These are phyloP conservation scores for Friedmanniomyces simplex DNA, from an alignment of 495 filamentous ascomycete genomes.

Conservation along the genomic window DNA sequence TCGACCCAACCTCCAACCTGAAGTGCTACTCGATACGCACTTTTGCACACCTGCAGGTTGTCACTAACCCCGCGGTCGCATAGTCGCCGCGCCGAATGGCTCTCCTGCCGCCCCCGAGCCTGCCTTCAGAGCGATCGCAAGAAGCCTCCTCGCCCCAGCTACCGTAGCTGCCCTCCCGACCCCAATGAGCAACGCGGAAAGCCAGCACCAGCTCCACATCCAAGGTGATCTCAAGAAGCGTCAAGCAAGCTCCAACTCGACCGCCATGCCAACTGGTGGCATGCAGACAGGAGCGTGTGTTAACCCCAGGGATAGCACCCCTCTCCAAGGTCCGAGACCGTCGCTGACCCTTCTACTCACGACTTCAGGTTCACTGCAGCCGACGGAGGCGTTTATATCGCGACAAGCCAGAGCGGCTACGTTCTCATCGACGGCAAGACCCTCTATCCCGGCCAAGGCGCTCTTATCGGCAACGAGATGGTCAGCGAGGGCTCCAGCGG, in stretches of 20 bases:
- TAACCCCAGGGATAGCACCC: too few species aligned
- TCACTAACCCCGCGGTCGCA: not conserved
- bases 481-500: not conserved
- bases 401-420: slow-evolving; percentile 10
- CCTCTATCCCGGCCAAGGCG: slow-evolving; percentile 1
- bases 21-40: too few species aligned
- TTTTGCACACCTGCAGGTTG: too few species aligned
- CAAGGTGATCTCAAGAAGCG: not conserved
- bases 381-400: slow-evolving; percentile 5
- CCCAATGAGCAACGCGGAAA: not conserved
- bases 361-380: slow-evolving; percentile 11
- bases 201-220: not conserved
- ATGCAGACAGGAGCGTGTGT: not conserved
- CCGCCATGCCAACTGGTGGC: not conserved
- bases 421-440: slow-evolving; percentile 9
- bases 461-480: slow-evolving; percentile 8
- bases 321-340: too few species aligned
- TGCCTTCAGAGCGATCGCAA: not conserved
- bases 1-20: not conserved
- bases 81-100: not conserved
- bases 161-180: not conserved
- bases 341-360: too few species aligned
- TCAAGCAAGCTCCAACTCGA: not conserved
- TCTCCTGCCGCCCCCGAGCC: not conserved
- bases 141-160: not conserved